Evolutionary conservation across 2,329 filamentous ascomycete species (phyloP).

Genomic region (Aureobasidium sp.): DNA sequence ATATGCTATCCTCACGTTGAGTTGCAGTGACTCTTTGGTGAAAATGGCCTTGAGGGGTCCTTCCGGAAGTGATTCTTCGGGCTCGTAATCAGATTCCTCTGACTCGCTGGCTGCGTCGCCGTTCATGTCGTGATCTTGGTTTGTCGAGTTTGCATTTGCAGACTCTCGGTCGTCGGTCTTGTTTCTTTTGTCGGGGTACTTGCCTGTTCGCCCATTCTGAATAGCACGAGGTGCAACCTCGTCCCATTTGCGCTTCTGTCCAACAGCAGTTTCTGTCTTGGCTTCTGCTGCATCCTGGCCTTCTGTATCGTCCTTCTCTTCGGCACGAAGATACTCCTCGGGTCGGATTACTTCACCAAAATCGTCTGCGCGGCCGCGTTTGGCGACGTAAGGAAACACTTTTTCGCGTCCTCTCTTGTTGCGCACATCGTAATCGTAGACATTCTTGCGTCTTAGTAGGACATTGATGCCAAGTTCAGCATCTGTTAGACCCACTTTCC

Average conservation of each 20-base stretch:
- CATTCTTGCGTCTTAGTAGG: conserved; percentile 75
- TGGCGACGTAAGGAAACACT: conserved; percentile 80
- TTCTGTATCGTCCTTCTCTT: conserved; percentile 76
- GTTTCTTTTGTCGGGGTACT: conserved; percentile 36
- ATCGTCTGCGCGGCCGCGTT: conserved; percentile 74
- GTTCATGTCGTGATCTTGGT: conserved; percentile 21
- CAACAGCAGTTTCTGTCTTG: conserved; percentile 49
- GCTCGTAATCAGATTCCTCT: conserved; percentile 45
- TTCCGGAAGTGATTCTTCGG: conserved; percentile 41
- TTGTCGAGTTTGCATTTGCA: conserved; percentile 22
- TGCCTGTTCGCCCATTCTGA: conserved; percentile 4
- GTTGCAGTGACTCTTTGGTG: conserved; percentile 54
- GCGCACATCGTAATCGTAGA: conserved; percentile 89
- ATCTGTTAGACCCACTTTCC: conserved; percentile 79
- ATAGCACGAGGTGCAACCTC: conserved; percentile 46
- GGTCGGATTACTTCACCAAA: conserved; percentile 91
- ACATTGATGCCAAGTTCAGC: conserved; percentile 90
- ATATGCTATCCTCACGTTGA: conserved; percentile 73
- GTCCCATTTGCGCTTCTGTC: conserved; percentile 93
- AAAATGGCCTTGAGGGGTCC: conserved; percentile 73
- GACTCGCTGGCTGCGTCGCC: conserved; percentile 38
- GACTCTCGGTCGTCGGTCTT: conserved; percentile 23
- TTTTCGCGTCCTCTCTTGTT: conserved; percentile 88
- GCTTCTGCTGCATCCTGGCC: conserved; percentile 54
- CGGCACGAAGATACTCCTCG: conserved; percentile 87